Evolutionary conservation across 2,329 filamentous ascomycete species (phyloP).

Genomic region (Calonectria pauciramosa): DNA sequence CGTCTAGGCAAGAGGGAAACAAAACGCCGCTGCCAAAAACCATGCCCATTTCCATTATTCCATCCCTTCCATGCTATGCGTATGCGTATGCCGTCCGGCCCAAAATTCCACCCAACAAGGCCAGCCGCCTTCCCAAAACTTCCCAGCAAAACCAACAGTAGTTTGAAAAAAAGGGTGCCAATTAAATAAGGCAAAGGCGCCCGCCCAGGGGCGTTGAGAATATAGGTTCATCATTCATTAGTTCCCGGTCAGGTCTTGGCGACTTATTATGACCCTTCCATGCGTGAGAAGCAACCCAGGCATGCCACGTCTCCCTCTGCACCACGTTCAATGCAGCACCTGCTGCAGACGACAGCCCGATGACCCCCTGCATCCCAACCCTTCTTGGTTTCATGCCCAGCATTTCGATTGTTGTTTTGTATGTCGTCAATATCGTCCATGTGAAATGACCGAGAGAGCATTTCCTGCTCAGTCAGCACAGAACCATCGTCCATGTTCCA

Average conservation of each 20-base stretch:
- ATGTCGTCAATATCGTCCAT: conserved; percentile 64
- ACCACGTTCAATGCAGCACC: conserved; percentile 77
- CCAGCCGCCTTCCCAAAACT: conserved; percentile 7
- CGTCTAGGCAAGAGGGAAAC: conserved; percentile 23
- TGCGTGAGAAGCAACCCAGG: conserved; percentile 69
- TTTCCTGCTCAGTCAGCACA: conserved; percentile 50
- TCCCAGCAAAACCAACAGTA: conserved; percentile 3
- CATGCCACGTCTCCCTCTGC: conserved; percentile 76
- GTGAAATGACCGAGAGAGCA: conserved; percentile 60
- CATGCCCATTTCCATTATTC: conserved; percentile 30
- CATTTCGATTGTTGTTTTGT: conserved; percentile 24
- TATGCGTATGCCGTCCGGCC: conserved; percentile 14
- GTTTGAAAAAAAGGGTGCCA: background rate
- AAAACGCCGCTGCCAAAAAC: conserved; percentile 37
- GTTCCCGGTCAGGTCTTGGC: background rate
- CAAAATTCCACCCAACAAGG: conserved; percentile 5
- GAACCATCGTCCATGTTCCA: conserved; percentile 50
- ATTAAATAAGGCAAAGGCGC: conserved; percentile 16
- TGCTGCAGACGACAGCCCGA: conserved; percentile 72
- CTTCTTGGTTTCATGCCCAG: conserved; percentile 34
- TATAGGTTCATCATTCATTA: conserved; percentile 28
- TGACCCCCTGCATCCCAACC: conserved; percentile 62
- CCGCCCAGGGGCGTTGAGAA: conserved; percentile 26
- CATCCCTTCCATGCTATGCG: conserved; percentile 19
- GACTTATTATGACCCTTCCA: conserved; percentile 50